A percentile compares a stretch with the other conserved stretches of the same genome.
phyloP scores from a whole-genome alignment of 768 basidiomycete genomes.

The Mycena galopus region DNA sequence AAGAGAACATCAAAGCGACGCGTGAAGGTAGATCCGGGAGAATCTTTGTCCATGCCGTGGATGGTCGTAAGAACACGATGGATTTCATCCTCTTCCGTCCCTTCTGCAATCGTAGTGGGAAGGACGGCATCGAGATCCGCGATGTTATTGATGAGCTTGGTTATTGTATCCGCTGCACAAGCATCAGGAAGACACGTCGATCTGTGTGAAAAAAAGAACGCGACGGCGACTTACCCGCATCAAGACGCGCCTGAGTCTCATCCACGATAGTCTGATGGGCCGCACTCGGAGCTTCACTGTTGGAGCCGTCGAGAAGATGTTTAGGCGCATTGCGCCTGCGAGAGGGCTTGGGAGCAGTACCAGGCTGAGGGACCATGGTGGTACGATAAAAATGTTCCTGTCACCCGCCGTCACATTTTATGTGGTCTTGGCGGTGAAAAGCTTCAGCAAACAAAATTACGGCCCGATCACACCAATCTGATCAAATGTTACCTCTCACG shows the following conservation, averaged over 20 bases:
- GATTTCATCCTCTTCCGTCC: constrained; percentile 16
- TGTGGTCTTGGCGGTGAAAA: too few species aligned
- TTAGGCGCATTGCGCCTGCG: too few species aligned
- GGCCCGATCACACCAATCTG: too few species aligned
- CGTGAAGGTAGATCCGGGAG: constrained; percentile 6
- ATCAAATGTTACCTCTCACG: too few species aligned
- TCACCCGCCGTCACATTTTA: too few species aligned
- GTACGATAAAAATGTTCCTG: too few species aligned
- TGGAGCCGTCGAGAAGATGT: constrained; percentile 11
- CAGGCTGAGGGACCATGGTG: too few species aligned
- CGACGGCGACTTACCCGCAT: neutral
- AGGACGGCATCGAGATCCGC: neutral
- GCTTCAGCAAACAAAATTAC: too few species aligned
- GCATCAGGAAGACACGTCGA: neutral
- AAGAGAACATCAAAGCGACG: constrained; percentile 24
- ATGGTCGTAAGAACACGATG: too few species aligned
- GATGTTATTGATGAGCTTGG: constrained; percentile 7
- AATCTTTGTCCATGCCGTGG: neutral
- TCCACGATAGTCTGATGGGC: constrained; percentile 14
- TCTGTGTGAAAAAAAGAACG: constrained; percentile 1
- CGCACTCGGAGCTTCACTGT: constrained; percentile 10
- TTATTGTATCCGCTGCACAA: neutral
- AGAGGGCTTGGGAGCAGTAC: too few species aligned
- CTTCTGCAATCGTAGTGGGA: neutral
- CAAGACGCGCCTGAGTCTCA: neutral